Evolutionary conservation across 495 filamentous ascomycete species (phyloP).

Genomic region (Daldinia childiae): DNA sequence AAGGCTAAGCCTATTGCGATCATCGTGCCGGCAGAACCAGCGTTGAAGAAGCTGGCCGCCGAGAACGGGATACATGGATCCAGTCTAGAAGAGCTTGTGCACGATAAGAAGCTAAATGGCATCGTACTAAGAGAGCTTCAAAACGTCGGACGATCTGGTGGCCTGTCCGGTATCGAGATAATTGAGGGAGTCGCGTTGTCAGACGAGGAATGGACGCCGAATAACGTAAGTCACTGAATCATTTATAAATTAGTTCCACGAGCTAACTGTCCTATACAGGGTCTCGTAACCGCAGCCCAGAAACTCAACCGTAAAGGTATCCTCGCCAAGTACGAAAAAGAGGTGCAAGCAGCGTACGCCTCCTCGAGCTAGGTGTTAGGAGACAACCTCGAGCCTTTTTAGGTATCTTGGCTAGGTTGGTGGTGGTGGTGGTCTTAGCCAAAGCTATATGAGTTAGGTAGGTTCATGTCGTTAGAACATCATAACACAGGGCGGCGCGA

Average conservation of each 20-base stretch:
- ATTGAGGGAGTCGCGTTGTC: conserved; percentile 91
- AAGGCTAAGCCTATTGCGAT: conserved; percentile 91
- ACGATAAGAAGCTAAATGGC: conserved; percentile 80
- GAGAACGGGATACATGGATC: conserved; percentile 76
- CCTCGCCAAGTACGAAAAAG: conserved; percentile 70
- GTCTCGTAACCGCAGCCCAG: conserved; percentile 75
- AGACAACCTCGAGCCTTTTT: neutral
- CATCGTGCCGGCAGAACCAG: conserved; percentile 87
- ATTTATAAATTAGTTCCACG: neutral
- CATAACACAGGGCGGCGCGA: neutral
- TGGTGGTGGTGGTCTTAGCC: neutral
- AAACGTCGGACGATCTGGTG: conserved; percentile 74
- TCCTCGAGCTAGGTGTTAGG: conserved; percentile 42
- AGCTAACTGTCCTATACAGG: conserved; percentile 56
- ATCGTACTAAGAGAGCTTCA: conserved; percentile 88
- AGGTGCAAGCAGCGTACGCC: conserved; percentile 68
- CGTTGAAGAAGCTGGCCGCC: conserved; percentile 83
- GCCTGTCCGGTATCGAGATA: conserved; percentile 86
- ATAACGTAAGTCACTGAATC: conserved; percentile 77
- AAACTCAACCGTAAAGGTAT: conserved; percentile 79
- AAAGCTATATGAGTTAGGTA: neutral
- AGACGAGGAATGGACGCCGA: conserved; percentile 97
- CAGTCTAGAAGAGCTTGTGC: conserved; percentile 78
- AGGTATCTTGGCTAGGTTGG: neutral
- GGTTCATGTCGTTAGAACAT: neutral